Evolutionary conservation across 345 rosid genomes (phyloP).

Genomic region (Cochlearia excelsa): DNA sequence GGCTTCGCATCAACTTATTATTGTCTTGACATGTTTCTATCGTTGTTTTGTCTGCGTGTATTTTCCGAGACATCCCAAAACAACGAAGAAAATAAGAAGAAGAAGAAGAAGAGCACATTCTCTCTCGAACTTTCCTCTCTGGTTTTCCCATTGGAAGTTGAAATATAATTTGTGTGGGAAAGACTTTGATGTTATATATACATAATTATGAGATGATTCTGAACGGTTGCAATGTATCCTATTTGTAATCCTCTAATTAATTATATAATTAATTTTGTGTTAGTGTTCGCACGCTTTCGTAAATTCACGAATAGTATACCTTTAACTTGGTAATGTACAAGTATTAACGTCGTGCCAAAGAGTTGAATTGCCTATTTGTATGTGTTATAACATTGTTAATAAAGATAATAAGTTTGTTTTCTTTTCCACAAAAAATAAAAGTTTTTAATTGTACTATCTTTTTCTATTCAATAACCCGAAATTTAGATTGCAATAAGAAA

Average conservation of each 20-base stretch:
- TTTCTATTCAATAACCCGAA: too few relatives aligned
- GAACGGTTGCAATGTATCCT: constrained; percentile 17
- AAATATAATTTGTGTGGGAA: neutral
- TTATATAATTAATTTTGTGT: neutral
- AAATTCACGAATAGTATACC: neutral
- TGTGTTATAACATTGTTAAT: too few relatives aligned
- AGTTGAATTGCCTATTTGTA: too few relatives aligned
- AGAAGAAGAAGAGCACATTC: constrained; percentile 17
- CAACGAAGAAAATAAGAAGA: constrained; percentile 38
- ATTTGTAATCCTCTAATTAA: neutral
- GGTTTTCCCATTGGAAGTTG: constrained; percentile 35
- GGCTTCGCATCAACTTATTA: neutral
- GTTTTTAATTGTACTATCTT: too few relatives aligned
- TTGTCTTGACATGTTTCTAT: constrained; percentile 22
- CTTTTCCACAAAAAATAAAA: too few relatives aligned
- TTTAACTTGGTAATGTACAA: neutral
- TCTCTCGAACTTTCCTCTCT: constrained; percentile 21
- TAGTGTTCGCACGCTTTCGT: constrained; percentile 32
- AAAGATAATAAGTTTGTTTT: too few relatives aligned
- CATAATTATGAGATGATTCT: neutral
- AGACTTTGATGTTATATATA: neutral
- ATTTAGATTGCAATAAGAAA: too few relatives aligned
- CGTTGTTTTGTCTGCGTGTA: constrained; percentile 11
- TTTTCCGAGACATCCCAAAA: constrained; percentile 43
- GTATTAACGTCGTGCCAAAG: neutral